These are phyloP conservation scores for Tricholoma flavovirens DNA, from an alignment of 768 basidiomycete genomes.

Conservation along the genomic window DNA sequence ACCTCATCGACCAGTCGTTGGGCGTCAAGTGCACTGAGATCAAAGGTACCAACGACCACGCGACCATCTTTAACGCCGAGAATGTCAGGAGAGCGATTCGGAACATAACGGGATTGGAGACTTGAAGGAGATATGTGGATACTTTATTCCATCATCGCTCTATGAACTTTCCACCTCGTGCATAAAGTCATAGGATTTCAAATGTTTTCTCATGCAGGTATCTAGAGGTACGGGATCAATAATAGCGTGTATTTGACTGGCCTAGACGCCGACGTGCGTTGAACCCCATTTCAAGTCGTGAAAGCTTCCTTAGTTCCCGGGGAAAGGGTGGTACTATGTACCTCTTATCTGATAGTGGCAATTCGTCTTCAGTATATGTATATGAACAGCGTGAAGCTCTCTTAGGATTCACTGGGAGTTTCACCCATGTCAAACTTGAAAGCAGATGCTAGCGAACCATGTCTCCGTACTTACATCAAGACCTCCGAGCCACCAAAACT, in stretches of 20 bases:
- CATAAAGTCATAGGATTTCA: too few species aligned
- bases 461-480: neutral
- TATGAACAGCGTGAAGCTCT: too few species aligned
- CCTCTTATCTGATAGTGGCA: neutral
- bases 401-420: neutral
- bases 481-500: neutral
- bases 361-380: too few species aligned
- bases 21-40: conserved; percentile 58
- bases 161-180: neutral
- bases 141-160: neutral
- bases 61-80: conserved; percentile 38
- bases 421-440: neutral
- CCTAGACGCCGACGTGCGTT: too few species aligned
- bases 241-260: neutral
- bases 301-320: neutral
- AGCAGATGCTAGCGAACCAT: neutral
- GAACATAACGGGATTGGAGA: neutral
- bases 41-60: conserved; percentile 19
- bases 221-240: neutral
- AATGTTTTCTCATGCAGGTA: neutral
- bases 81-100: conserved; percentile 39
- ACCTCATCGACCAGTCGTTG: conserved; percentile 33
- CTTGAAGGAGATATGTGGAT: neutral
- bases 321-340: neutral
- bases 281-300: too few species aligned